phyloP scores from a whole-genome alignment of 768 basidiomycete species.

The Dioszegia hungarica region DNA sequence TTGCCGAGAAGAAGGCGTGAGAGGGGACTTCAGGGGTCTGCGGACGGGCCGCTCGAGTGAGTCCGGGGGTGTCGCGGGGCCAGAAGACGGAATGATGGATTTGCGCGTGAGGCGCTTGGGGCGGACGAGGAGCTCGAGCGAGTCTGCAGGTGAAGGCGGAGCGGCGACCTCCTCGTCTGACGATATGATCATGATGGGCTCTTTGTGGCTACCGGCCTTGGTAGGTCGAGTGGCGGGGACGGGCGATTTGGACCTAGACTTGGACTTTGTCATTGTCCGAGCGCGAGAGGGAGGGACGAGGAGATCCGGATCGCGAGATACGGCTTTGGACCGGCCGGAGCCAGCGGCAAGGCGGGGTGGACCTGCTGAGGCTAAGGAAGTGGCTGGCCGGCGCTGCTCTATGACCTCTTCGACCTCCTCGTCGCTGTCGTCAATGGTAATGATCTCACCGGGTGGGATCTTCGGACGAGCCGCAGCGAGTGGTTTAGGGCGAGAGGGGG shows the following conservation, averaged over 20 bases:
- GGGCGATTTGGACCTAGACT: too few species aligned
- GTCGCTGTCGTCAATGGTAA: not conserved
- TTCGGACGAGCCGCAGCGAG: not conserved
- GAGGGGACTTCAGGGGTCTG: not conserved
- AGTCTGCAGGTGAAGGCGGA: too few species aligned
- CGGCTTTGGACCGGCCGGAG: too few species aligned
- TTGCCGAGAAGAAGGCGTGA: not conserved
- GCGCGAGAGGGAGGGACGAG: not conserved
- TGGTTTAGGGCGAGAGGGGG: not conserved
- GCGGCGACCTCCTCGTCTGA: conserved; percentile 6
- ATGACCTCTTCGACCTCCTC: not conserved
- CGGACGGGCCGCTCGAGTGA: not conserved
- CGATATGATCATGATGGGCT: not conserved
- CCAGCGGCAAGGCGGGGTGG: not conserved
- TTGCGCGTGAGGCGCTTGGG: too few species aligned
- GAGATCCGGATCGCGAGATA: not conserved
- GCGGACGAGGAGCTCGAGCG: not conserved
- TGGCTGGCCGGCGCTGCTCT: not conserved
- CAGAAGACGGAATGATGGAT: too few species aligned
- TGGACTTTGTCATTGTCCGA: not conserved
- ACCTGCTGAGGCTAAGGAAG: not conserved
- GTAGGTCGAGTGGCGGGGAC: not conserved
- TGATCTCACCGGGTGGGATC: not conserved
- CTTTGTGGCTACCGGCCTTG: not conserved
- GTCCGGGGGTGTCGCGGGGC: too few species aligned